These are phyloP conservation scores for Naganishia randhawae DNA, from an alignment of 768 basidiomycete genomes.

Conservation along the genomic window DNA sequence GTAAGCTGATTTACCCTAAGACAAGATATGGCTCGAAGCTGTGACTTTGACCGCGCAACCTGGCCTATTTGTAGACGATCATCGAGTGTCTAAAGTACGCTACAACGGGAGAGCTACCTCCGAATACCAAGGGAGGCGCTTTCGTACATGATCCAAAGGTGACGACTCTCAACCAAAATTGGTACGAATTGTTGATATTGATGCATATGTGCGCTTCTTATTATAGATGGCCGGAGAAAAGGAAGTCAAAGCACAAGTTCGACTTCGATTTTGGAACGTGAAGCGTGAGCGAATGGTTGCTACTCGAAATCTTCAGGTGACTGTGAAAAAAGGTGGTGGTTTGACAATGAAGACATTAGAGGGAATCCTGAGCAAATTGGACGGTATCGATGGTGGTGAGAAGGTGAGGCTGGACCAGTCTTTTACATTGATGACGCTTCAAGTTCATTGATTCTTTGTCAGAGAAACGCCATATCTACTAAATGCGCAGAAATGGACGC, in stretches of 20 bases:
- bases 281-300: constrained; percentile 87
- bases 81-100: constrained; percentile 99
- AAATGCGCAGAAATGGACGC: constrained; percentile 95
- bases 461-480: constrained; percentile 88
- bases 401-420: constrained; percentile 61
- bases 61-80: constrained; percentile 60
- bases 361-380: constrained; percentile 69
- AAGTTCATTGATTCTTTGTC: background rate
- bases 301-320: constrained; percentile 83
- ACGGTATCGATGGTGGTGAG: constrained; percentile 60
- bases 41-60: too few species aligned
- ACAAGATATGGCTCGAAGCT: too few species aligned
- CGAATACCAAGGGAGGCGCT: constrained; percentile 95
- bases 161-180: constrained; percentile 24
- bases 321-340: constrained; percentile 78
- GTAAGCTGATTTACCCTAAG: constrained; percentile 49
- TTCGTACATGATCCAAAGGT: constrained; percentile 93
- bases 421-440: too few species aligned
- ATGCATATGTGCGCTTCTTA: constrained; percentile 21
- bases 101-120: constrained; percentile 95
- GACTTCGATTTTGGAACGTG: constrained; percentile 83
- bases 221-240: constrained; percentile 87
- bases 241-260: constrained; percentile 98
- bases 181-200: background rate
- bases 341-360: constrained; percentile 98